phyloP scores from a whole-genome alignment of 2,329 filamentous ascomycete species.

The Akanthomyces dipterigenus region DNA sequence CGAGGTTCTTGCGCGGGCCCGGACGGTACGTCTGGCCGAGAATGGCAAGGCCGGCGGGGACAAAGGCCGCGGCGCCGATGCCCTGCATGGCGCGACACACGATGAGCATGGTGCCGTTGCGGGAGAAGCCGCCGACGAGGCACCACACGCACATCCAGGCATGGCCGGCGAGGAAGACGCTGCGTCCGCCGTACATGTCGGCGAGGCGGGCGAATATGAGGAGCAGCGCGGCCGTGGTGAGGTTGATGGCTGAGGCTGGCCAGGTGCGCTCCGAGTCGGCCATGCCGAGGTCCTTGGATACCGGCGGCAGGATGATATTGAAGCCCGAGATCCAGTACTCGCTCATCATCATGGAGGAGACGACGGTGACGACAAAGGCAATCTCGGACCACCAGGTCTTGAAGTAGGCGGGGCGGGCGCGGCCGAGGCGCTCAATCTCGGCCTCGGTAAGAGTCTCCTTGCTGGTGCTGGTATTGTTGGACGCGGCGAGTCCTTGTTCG shows the following conservation, averaged over 20 bases:
- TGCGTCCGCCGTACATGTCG: slow-evolving; percentile 57
- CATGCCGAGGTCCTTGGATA: slow-evolving; percentile 57
- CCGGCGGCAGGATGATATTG: slow-evolving; percentile 61
- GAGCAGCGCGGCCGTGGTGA: slow-evolving; percentile 50
- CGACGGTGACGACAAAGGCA: slow-evolving; percentile 54
- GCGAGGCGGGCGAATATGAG: slow-evolving; percentile 56
- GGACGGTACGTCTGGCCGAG: slow-evolving; percentile 63
- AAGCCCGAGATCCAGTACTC: slow-evolving; percentile 78
- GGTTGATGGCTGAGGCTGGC: slow-evolving; percentile 57
- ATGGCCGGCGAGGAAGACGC: slow-evolving; percentile 53
- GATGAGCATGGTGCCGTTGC: slow-evolving; percentile 63
- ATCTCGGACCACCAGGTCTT: slow-evolving; percentile 46
- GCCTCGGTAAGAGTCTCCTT: slow-evolving; percentile 16
- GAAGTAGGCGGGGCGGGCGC: slow-evolving; percentile 54
- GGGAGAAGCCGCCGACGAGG: slow-evolving; percentile 62
- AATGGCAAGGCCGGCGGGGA: slow-evolving; percentile 63
- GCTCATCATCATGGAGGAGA: slow-evolving; percentile 57
- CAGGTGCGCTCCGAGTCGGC: slow-evolving; percentile 54
- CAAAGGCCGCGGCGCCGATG: slow-evolving; percentile 63
- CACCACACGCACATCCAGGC: slow-evolving; percentile 63
- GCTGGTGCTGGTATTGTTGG: slow-evolving; percentile 1
- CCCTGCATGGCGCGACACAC: slow-evolving; percentile 69
- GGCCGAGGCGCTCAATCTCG: slow-evolving; percentile 53
- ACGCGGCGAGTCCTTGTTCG: not conserved
- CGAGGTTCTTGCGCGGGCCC: slow-evolving; percentile 63